A percentile compares a stretch with the other conserved stretches of the same genome.
phyloP scores from a whole-genome alignment of 2,329 filamentous ascomycete species.

The Claviceps cyperi region DNA sequence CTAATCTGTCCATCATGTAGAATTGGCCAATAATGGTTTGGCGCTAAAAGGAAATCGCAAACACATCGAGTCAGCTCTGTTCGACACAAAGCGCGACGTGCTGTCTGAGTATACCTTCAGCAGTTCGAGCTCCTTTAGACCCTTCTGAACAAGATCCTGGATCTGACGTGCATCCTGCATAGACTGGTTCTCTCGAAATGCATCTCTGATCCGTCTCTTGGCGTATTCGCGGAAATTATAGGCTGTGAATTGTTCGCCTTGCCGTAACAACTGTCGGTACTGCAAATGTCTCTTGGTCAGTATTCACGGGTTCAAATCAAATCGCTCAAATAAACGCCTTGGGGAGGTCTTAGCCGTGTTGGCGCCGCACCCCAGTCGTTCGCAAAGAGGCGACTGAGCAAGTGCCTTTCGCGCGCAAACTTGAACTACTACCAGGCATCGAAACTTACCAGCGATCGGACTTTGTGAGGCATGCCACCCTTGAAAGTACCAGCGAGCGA shows the following conservation, averaged over 20 bases:
- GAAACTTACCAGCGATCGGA: conserved; percentile 37
- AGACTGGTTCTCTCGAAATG: conserved; percentile 66
- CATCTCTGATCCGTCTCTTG: conserved; percentile 75
- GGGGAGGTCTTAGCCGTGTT: not conserved
- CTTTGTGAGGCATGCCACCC: conserved; percentile 42
- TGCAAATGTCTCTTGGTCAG: conserved; percentile 20
- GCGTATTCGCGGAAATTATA: conserved; percentile 99
- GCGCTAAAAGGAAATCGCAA: conserved; percentile 40
- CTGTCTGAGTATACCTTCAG: conserved; percentile 56
- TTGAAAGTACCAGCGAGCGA: conserved; percentile 25
- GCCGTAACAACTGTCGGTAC: conserved; percentile 86
- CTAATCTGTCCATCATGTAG: conserved; percentile 79
- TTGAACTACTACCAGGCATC: not conserved
- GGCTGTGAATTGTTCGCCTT: conserved; percentile 72
- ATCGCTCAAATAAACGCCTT: too few relatives aligned
- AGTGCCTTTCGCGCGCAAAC: not conserved
- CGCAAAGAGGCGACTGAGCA: not conserved
- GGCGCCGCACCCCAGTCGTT: not conserved
- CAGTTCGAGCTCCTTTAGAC: conserved; percentile 70
- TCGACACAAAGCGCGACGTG: conserved; percentile 4
- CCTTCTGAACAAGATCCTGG: conserved; percentile 82
- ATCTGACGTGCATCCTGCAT: conserved; percentile 62
- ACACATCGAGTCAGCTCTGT: conserved; percentile 4
- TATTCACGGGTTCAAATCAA: not conserved
- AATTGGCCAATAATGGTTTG: conserved; percentile 94